Conservation (phyloP, 1,284 basidiomycete genomes). For the Stereum hirsutum region DNA sequence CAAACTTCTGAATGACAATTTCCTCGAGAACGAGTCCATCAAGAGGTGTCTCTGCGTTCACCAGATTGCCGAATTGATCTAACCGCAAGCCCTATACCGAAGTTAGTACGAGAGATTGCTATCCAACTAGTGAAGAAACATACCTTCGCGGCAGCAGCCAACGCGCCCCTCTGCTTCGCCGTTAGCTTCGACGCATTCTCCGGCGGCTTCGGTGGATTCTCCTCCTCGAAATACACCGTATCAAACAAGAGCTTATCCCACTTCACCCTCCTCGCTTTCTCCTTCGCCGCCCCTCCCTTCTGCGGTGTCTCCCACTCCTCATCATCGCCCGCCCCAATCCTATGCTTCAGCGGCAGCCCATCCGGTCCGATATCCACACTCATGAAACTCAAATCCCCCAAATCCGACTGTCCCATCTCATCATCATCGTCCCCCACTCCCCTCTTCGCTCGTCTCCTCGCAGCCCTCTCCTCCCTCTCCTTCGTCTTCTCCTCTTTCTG, state of each 20-base stretch:
- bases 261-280: constrained; percentile 52
- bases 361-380: constrained; percentile 19
- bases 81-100: constrained; percentile 46
- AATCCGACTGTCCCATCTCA: constrained; percentile 17
- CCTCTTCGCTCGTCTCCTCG: constrained; percentile 43
- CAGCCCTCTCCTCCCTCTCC: constrained; percentile 57
- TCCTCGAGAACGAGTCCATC: constrained; percentile 55
- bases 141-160: constrained; percentile 61
- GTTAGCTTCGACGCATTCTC: constrained; percentile 21
- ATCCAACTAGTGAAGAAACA: not conserved
- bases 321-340: constrained; percentile 68
- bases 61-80: constrained; percentile 70
- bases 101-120: not conserved
- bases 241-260: constrained; percentile 72
- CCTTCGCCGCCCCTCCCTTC: constrained; percentile 22
- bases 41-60: constrained; percentile 51
- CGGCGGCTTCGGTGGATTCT: constrained; percentile 36
- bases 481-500: constrained; percentile 59
- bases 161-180: constrained; percentile 48
- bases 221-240: constrained; percentile 49
- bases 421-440: constrained; percentile 20
- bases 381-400: constrained; percentile 17
- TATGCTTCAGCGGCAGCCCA: constrained; percentile 29
- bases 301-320: constrained; percentile 71
- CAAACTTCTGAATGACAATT: constrained; percentile 69